Evolutionary conservation across 495 filamentous ascomycete species (phyloP).

Genomic region (Lichenothelia convexa): DNA sequence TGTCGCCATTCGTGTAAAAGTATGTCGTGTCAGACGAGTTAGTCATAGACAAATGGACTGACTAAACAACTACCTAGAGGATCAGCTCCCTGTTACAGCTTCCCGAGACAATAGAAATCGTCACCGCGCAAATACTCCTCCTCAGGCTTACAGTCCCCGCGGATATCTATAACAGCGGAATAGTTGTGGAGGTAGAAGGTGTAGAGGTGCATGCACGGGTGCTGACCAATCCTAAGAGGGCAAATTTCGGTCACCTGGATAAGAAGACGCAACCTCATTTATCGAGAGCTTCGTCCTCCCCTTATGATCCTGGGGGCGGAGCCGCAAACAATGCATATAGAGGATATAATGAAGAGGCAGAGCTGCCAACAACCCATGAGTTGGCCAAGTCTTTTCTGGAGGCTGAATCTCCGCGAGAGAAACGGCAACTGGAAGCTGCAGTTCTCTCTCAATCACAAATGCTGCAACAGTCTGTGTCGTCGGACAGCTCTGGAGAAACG

Average conservation of each 20-base stretch:
- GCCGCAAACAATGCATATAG: too few species aligned
- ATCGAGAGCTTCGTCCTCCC: conserved; percentile 9
- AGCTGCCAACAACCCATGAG: conserved; percentile 59
- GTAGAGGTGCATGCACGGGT: conserved; percentile 51
- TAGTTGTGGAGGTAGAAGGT: conserved; percentile 59
- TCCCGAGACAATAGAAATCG: conserved; percentile 45
- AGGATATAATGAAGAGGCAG: conserved; percentile 19
- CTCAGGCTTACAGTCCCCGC: conserved; percentile 64
- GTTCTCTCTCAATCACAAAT: conserved; percentile 50
- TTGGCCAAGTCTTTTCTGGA: conserved; percentile 77
- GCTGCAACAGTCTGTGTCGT: conserved; percentile 27
- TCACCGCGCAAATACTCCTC: conserved; percentile 47
- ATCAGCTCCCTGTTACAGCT: conserved; percentile 53
- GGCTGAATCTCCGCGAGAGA: conserved; percentile 58
- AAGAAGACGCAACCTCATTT: too few species aligned
- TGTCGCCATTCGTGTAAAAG: conserved; percentile 57
- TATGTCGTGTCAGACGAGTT: conserved; percentile 18
- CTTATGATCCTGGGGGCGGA: conserved; percentile 19
- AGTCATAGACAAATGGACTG: too few species aligned
- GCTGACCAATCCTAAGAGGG: too few species aligned
- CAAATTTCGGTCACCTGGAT: too few species aligned
- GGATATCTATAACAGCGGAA: conserved; percentile 62
- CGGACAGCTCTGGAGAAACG: conserved; percentile 30
- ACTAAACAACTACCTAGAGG: too few species aligned
- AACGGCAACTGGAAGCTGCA: conserved; percentile 56